Base-by-base conservation (phyloP, 441 rosid genomes). In the Aleurites moluccanus region DNA sequence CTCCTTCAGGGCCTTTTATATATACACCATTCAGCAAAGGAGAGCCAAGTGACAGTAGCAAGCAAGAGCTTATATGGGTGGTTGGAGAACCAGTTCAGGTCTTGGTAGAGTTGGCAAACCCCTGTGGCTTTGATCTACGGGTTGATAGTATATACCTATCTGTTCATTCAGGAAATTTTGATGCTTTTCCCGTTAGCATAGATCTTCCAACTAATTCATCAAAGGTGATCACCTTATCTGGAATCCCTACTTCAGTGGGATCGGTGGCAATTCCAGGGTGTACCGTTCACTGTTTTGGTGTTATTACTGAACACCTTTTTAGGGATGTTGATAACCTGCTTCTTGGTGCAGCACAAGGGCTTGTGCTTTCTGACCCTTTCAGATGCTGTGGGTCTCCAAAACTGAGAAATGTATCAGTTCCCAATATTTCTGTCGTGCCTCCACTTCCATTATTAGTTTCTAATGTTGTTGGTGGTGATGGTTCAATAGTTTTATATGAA, bases 1-100 rank as follows among this genome's bases (percentile, higher is more conserved):
- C 96, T 75, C 92, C 99, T 80, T 85, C 97, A n/a, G 98, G 99
- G 71, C 99, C 99, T 78, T 96, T 96, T 83, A 93, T 96, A 70
- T 96, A 96, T 83, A 96, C 97, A 33, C 98, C 99, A 55, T 96
- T 93, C 83, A 91, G 97, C 90, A 92, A 93, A 84, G 98, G 94
- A 78, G 94, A 91, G 70, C 80, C 91, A 69, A 87, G 74, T 82
- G 94, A 92, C 77, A 87, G 76, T 78, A 81, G 86, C 85, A 93
- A 92, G 86, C 97, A 90, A 79, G 99, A 92, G 78, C 67, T 93
- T 69, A 78, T 87, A 83, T 96, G 99, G 97, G 85, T 96, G 80
- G 97, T 91, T 59, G 98, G 98, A 72, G 99, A 96, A 85, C 98
- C 98, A 2, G 92, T 96, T 66, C 98, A 96, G 80, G 96, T 96